Conservation (phyloP, 768 basidiomycete genomes). For the Termitomyces sp. region DNA sequence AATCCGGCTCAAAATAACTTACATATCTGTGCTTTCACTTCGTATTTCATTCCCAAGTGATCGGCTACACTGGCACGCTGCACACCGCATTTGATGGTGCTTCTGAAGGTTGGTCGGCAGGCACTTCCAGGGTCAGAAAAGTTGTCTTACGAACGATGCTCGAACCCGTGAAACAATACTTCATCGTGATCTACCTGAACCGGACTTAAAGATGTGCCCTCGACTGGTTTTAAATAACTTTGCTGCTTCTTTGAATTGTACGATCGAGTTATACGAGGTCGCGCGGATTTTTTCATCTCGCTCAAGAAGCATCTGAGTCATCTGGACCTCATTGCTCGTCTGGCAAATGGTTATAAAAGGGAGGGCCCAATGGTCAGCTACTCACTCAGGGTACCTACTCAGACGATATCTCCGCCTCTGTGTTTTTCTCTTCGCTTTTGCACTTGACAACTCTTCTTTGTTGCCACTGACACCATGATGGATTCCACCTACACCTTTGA, state of each 20-base stretch:
- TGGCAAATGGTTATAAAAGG: constrained; percentile 18
- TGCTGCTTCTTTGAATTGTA: constrained; percentile 17
- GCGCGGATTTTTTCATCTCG: constrained; percentile 12
- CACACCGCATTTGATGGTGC: background rate
- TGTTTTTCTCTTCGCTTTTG: background rate
- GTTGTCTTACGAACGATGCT: background rate
- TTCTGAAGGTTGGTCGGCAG: background rate
- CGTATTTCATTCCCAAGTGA: background rate
- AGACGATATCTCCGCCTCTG: constrained; percentile 15
- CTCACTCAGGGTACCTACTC: constrained; percentile 10
- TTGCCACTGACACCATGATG: constrained; percentile 34
- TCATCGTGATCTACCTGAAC: constrained; percentile 1
- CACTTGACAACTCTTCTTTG: constrained; percentile 15
- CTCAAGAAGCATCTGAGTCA: constrained; percentile 21
- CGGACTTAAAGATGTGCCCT: constrained; percentile 23
- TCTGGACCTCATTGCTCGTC: constrained; percentile 39
- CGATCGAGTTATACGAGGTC: constrained; percentile 16
- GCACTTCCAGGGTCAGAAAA: background rate
- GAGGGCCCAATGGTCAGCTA: background rate
- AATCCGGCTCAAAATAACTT: background rate
- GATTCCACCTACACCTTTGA: constrained; percentile 62
- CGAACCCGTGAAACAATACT: constrained; percentile 1
- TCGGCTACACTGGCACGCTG: background rate
- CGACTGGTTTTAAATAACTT: constrained; percentile 28
- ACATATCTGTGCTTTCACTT: background rate